A percentile compares a stretch with the other conserved stretches of the same genome.
These are phyloP conservation scores for Apophysomyces ossiformis DNA, from an alignment of 371 early-diverging fungal genomes.

Conservation along the genomic window DNA sequence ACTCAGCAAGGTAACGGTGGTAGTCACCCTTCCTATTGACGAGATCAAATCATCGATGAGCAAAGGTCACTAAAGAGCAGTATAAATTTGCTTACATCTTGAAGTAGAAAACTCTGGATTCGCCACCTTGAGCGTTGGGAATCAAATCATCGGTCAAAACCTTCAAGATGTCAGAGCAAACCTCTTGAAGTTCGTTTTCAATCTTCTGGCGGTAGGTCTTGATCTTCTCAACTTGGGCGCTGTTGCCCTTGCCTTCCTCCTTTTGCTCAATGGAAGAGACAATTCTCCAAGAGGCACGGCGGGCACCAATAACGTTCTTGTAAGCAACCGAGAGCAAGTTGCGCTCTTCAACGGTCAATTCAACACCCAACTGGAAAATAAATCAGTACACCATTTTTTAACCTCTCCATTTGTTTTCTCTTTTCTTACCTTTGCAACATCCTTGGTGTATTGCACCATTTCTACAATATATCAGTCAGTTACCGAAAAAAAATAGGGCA, in stretches of 20 bases:
- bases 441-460: conserved; percentile 97
- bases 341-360: conserved; percentile 96
- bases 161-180: conserved; percentile 95
- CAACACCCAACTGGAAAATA: conserved; percentile 51
- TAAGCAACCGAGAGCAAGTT: conserved; percentile 99
- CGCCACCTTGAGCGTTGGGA: conserved; percentile 84
- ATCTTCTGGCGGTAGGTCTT: conserved; percentile 91
- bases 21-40: conserved; percentile 97
- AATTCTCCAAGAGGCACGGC: conserved; percentile 99
- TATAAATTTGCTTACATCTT: conserved; percentile 81
- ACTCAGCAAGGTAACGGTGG: conserved; percentile 99
- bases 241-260: conserved; percentile 93
- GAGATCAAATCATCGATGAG: conserved; percentile 7
- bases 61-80: not conserved
- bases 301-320: conserved; percentile 99
- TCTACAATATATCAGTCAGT: conserved; percentile 59
- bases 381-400: not conserved
- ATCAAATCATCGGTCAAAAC: conserved; percentile 93
- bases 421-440: conserved; percentile 65
- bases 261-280: conserved; percentile 98
- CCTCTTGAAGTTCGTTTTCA: conserved; percentile 93
- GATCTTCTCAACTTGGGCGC: conserved; percentile 86
- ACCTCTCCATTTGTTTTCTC: conserved; percentile 11
- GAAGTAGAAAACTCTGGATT: conserved; percentile 99
- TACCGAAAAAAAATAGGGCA: not conserved